A percentile compares a stretch with the other conserved stretches of the same genome.
Conservation (phyloP, 225 moss, liverwort and hornwort species). For the Straminergon stramineum region DNA sequence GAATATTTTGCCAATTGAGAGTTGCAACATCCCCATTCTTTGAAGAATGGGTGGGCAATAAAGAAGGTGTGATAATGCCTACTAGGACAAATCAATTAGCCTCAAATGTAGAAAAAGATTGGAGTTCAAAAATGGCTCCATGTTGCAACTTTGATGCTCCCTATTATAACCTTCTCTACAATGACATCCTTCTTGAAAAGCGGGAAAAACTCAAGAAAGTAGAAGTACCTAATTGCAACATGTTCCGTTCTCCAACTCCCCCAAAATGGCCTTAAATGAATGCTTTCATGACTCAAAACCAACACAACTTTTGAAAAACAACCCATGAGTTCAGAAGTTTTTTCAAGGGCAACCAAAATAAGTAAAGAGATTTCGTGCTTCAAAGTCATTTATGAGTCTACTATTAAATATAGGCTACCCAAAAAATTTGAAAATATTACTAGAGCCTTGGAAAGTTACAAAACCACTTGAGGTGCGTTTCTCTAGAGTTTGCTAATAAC, state of each 20-base stretch:
- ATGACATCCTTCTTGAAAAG: neutral
- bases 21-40: too few relatives aligned
- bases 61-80: too few relatives aligned
- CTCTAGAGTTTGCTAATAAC: neutral
- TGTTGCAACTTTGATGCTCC: neutral
- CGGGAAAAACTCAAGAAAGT: accelerated
- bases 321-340: accelerated
- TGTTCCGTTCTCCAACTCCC: accelerated
- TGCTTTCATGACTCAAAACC: neutral
- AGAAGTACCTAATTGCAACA: neutral
- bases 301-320: neutral
- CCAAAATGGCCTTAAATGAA: neutral
- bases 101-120: accelerated
- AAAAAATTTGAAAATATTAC: neutral
- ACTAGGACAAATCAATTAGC: too few relatives aligned
- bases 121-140: neutral
- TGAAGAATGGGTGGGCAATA: too few relatives aligned
- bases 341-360: neutral
- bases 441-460: accelerated
- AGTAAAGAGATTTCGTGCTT: neutral
- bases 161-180: neutral
- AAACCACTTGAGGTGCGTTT: neutral
- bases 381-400: neutral
- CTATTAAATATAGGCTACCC: neutral
- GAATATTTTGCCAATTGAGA: too few relatives aligned